Percentiles rank a stretch among this genome's conserved stretches.
Conservation (phyloP, 2,329 filamentous ascomycete genomes). For the Talaromyces sp. region DNA sequence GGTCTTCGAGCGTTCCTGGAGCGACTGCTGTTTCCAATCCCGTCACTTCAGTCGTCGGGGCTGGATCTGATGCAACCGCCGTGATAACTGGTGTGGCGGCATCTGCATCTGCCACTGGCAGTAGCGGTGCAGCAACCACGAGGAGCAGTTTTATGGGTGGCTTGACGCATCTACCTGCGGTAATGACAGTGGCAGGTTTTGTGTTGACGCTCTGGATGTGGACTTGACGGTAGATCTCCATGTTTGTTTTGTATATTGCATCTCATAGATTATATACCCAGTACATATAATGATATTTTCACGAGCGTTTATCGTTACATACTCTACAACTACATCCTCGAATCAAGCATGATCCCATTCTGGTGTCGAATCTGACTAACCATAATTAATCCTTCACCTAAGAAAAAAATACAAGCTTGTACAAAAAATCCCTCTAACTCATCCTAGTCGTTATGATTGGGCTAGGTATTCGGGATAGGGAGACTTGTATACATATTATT, state of each 20-base stretch:
- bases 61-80: slow-evolving; percentile 11
- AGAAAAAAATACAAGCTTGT: too few relatives aligned
- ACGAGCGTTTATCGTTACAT: neutral
- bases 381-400: too few relatives aligned
- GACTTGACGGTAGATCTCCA: neutral
- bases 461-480: too few relatives aligned
- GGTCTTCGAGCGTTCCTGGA: slow-evolving; percentile 46
- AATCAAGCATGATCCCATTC: too few relatives aligned
- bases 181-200: neutral
- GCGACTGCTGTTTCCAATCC: slow-evolving; percentile 50
- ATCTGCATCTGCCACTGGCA: neutral
- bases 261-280: neutral
- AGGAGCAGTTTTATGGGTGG: neutral
- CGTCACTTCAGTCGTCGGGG: slow-evolving; percentile 39
- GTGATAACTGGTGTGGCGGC: neutral
- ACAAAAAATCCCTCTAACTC: too few relatives aligned
- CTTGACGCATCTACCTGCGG: neutral
- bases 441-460: too few relatives aligned
- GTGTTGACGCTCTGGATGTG: neutral
- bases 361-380: too few relatives aligned
- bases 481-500: too few relatives aligned
- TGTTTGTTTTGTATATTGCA: neutral
- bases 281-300: neutral
- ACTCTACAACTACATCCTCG: neutral
- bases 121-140: neutral